Evolutionary conservation across 306 rosid genomes (phyloP).

Genomic region (Chamaecrista fasciculata): DNA sequence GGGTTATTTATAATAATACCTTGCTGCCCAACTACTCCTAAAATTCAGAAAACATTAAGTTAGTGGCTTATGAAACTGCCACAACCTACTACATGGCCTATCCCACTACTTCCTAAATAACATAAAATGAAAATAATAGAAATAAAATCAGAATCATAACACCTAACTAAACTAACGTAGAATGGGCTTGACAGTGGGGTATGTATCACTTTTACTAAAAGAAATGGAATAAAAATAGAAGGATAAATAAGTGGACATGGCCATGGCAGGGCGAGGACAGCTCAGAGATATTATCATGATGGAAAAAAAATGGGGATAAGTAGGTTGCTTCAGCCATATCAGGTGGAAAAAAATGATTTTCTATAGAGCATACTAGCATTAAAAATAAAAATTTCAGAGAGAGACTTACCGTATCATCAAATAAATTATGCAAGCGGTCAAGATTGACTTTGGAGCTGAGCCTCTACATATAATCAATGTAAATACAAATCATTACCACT

Average conservation of each 20-base stretch:
- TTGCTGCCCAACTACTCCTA: no score
- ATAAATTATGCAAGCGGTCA: slow-evolving; percentile 49
- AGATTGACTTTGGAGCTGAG: slow-evolving; percentile 64
- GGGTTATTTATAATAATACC: no score
- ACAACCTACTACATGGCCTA: no score
- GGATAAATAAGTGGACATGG: background rate
- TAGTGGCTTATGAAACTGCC: no score
- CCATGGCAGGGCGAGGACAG: no score
- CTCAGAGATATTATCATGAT: no score
- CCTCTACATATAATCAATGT: slow-evolving; percentile 48
- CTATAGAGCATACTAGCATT: background rate
- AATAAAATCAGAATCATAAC: no score
- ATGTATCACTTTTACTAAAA: background rate
- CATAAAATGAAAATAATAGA: no score
- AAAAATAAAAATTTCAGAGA: slow-evolving; percentile 25
- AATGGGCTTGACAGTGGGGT: no score
- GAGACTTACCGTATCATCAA: slow-evolving; percentile 45
- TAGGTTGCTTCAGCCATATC: background rate
- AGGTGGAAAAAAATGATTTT: background rate
- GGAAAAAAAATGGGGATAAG: background rate
- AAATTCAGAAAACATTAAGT: no score
- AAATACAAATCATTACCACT: slow-evolving; percentile 3
- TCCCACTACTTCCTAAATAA: no score
- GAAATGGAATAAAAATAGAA: background rate
- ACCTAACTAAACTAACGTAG: no score